Evolutionary conservation across 2,329 filamentous ascomycete genomes (phyloP).

Genomic region (Cryphonectria japonica): DNA sequence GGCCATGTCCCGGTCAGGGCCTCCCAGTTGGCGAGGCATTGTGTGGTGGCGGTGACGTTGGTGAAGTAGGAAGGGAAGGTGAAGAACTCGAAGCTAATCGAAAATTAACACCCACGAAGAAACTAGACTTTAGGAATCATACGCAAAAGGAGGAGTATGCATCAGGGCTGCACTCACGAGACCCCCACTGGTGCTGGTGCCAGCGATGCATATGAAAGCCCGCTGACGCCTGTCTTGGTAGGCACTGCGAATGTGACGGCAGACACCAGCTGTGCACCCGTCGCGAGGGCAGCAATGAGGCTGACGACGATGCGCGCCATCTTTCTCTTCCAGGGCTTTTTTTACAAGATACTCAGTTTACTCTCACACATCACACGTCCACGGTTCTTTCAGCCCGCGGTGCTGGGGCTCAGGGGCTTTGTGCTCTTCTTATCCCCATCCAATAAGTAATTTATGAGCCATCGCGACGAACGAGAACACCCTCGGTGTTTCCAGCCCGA

Average conservation of each 20-base stretch:
- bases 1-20: conserved; percentile 55
- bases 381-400: neutral
- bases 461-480: neutral
- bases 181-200: conserved; percentile 27
- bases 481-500: conserved; percentile 19
- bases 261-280: conserved; percentile 15
- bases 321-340: neutral
- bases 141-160: neutral
- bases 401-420: neutral
- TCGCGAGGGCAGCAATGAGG: conserved; percentile 15
- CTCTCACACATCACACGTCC: neutral
- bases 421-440: neutral
- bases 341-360: neutral
- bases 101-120: neutral
- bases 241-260: conserved; percentile 27
- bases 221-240: conserved; percentile 13
- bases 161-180: conserved; percentile 21
- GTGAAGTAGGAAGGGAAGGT: conserved; percentile 58
- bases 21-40: conserved; percentile 57
- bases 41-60: conserved; percentile 53
- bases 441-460: neutral
- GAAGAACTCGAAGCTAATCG: conserved; percentile 57
- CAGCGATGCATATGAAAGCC: conserved; percentile 23
- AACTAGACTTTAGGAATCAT: neutral
- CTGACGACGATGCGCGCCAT: conserved; percentile 9